phyloP scores from a whole-genome alignment of 73 alveolate genomes.

The Tetrahymena thermophila region DNA sequence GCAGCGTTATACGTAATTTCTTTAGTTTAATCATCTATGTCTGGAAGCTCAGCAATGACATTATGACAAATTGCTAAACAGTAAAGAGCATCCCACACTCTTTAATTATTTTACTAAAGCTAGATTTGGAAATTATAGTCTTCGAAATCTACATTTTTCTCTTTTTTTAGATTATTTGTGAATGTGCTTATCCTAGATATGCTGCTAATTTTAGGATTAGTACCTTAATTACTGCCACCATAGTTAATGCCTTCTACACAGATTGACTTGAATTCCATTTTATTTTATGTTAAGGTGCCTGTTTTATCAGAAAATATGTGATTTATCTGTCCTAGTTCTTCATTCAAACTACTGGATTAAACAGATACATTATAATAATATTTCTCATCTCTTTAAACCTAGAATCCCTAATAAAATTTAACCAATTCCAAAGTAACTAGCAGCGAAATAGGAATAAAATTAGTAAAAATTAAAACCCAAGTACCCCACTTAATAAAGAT shows the following conservation, averaged over 20 bases:
- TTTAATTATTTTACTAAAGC: neutral
- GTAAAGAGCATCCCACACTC: conserved; percentile 32
- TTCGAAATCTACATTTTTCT: conserved; percentile 24
- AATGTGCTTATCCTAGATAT: neutral
- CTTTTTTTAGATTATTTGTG: neutral
- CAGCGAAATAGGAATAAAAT: conserved; percentile 75
- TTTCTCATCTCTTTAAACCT: conserved; percentile 55
- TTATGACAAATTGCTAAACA: conserved; percentile 73
- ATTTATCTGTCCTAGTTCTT: conserved; percentile 75
- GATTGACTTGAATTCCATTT: conserved; percentile 70
- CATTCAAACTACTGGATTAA: conserved; percentile 69
- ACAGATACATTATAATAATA: conserved; percentile 62
- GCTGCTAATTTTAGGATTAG: conserved; percentile 16
- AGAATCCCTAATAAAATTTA: conserved; percentile 64
- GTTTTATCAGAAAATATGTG: conserved; percentile 80
- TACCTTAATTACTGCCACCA: conserved; percentile 23
- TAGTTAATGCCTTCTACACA: conserved; percentile 50
- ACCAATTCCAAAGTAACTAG: conserved; percentile 71
- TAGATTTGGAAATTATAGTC: conserved; percentile 13
- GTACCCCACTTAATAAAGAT: conserved; percentile 40
- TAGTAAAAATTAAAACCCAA: conserved; percentile 54
- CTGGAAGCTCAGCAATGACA: conserved; percentile 40
- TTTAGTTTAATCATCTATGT: conserved; percentile 35
- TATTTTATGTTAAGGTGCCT: conserved; percentile 78
- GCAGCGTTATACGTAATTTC: conserved; percentile 72